These are phyloP conservation scores for Plantago coronopus DNA, from an alignment of 305 asterid genomes.

Conservation along the genomic window DNA sequence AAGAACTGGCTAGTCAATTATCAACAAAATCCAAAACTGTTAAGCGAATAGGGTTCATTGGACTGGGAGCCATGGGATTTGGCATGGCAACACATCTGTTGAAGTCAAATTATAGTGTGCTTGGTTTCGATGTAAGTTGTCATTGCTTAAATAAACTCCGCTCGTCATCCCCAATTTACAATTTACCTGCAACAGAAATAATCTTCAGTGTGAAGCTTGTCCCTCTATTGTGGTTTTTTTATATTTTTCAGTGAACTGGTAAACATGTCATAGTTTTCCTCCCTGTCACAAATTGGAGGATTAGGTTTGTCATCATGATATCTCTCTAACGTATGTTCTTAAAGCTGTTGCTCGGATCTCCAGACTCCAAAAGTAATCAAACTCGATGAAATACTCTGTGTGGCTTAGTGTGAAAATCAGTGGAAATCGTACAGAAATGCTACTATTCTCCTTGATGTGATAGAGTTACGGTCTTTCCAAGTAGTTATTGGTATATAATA, in stretches of 20 bases:
- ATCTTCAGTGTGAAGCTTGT: not conserved
- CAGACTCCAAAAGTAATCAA: not conserved
- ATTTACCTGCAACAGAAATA: conserved; percentile 6
- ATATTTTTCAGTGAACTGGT: not conserved
- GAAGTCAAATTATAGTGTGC: conserved; percentile 66
- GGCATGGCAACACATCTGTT: conserved; percentile 97
- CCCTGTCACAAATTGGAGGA: not conserved
- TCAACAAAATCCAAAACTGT: conserved; percentile 53
- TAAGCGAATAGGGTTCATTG: conserved; percentile 80
- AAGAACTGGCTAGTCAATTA: conserved; percentile 59
- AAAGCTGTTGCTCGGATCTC: not conserved
- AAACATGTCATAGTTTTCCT: not conserved
- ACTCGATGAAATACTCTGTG: not conserved
- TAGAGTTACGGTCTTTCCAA: not conserved
- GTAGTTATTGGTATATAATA: conserved; percentile 6
- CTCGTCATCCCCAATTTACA: conserved; percentile 16
- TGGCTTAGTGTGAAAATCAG: no score
- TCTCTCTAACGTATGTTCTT: not conserved
- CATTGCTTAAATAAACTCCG: conserved; percentile 13
- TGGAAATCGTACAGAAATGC: not conserved
- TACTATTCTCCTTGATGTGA: not conserved
- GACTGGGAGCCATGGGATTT: conserved; percentile 99
- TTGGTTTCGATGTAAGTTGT: conserved; percentile 80
- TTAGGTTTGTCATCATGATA: not conserved
- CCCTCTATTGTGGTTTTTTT: not conserved